Evolutionary conservation across 2,329 filamentous ascomycete species (phyloP).

Genomic region (Diaporthe sp.): DNA sequence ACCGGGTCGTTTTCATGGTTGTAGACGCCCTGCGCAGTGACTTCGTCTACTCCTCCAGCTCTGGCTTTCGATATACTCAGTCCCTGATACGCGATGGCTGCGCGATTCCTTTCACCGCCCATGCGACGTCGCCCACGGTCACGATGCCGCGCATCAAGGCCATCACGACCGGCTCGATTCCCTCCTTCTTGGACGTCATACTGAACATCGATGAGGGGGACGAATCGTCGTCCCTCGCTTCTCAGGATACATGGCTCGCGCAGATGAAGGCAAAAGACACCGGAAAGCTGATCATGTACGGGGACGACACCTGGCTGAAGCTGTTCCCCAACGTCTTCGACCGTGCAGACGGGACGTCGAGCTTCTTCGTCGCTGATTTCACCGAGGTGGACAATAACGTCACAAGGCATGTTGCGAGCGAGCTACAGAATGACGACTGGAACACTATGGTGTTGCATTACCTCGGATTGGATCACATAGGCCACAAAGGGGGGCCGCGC

Average conservation of each 20-base stretch:
- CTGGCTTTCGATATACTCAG: conserved; percentile 90
- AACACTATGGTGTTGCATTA: conserved; percentile 95
- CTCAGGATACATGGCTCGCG: conserved; percentile 95
- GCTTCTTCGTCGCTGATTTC: conserved; percentile 99
- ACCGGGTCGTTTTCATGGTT: conserved; percentile 96
- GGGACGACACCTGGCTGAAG: conserved; percentile 98
- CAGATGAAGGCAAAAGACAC: conserved; percentile 83
- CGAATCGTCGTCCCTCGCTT: conserved; percentile 86
- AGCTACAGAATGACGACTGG: conserved; percentile 87
- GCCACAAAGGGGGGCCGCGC: conserved; percentile 92
- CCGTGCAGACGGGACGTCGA: conserved; percentile 91
- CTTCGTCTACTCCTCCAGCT: conserved; percentile 87
- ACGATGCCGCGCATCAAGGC: conserved; percentile 99
- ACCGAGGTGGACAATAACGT: conserved; percentile 98
- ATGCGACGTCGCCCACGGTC: conserved; percentile 96
- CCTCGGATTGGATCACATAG: conserved; percentile 95
- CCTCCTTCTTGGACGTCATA: conserved; percentile 96
- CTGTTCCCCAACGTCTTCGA: conserved; percentile 92
- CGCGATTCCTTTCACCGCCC: conserved; percentile 93
- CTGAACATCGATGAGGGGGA: conserved; percentile 97
- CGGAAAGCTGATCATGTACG: conserved; percentile 92
- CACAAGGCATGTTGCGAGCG: conserved; percentile 85
- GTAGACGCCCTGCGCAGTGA: conserved; percentile 96
- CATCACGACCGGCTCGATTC: conserved; percentile 97
- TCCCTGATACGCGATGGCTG: conserved; percentile 87